Base-by-base conservation (phyloP, 1,284 basidiomycete genomes). In the Ceratobasidium theobromae region DNA sequence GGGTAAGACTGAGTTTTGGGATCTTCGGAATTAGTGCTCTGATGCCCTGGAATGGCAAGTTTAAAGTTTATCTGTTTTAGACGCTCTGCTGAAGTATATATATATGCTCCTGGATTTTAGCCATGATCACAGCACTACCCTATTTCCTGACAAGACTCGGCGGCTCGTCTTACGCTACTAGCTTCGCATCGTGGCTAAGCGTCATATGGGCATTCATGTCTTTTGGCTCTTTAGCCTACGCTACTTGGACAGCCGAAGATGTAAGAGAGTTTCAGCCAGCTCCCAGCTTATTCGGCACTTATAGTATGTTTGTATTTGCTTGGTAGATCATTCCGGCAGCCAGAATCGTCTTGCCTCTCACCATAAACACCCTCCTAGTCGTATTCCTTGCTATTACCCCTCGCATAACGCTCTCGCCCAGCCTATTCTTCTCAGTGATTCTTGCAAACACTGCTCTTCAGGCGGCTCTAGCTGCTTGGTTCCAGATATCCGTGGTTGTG, bases 31-130 rank as follows among this genome's bases (percentile, higher is more conserved):
- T 85, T 70, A 86, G 87, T 14, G 81, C 86, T 1, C 79, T 92
- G 8, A 76, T 92, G 9, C 87, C 89, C 58, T 92, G 89, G 89
- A 91, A 91, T 74, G 88, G 89, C 89, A 71, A 71, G 81, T 75
- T 28, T 16, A 21, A 2, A 48, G 23, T 45, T 14, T 52, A 25
- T 49, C 28, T 18, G 35, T 35, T 33, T 38, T 16, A 38, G 35
- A 35, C 23, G n/a, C 40, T 65, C 18, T 25, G 33, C 32, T 48
- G 23, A 48, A 43, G 27, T 25, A 9, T 68, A 27, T 66, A 33
- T 40, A n/a, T n/a, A n/a, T n/a, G n/a, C n/a, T n/a, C n/a, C n/a
- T n/a, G n/a, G 51, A 33, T 8, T 65, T 16, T 67, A 91, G 89
- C 83, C 0, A 78, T 91, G 73, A 90, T 91, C 32, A 92, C 88